Evolutionary conservation across 805 yeast genomes (phyloP).

Genomic region (Pichia deserticola): DNA sequence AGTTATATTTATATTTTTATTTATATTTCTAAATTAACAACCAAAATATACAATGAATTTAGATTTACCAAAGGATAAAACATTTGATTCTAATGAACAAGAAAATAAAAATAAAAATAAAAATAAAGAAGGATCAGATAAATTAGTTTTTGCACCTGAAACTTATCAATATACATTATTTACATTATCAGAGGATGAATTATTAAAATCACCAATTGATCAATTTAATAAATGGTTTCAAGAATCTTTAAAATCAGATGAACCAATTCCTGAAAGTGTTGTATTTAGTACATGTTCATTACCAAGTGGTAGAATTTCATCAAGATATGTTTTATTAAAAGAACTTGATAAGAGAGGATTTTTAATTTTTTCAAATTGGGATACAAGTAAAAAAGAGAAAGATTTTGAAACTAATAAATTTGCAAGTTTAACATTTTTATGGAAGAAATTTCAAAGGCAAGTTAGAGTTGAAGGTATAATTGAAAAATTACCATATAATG

Average conservation of each 20-base stretch:
- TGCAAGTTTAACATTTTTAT: conserved; percentile 83
- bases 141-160: conserved; percentile 60
- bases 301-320: conserved; percentile 86
- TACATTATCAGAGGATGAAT: conserved; percentile 46
- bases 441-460: conserved; percentile 88
- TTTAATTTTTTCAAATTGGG: conserved; percentile 89
- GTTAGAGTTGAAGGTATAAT: conserved; percentile 86
- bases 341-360: conserved; percentile 84
- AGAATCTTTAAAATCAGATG: conserved; percentile 53
- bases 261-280: conserved; percentile 73
- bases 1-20: background rate
- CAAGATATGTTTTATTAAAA: conserved; percentile 78
- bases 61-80: conserved; percentile 15
- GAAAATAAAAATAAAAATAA: background rate
- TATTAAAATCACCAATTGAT: conserved; percentile 53
- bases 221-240: conserved; percentile 84
- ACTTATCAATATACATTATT: conserved; percentile 80
- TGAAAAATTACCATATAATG: conserved; percentile 66
- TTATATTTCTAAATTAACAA: background rate
- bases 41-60: conserved; percentile 14
- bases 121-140: conserved; percentile 13
- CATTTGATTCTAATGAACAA: background rate
- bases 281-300: conserved; percentile 82
- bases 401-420: conserved; percentile 68
- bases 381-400: conserved; percentile 66